A percentile compares a stretch with the other conserved stretches of the same genome.
These are phyloP conservation scores for Perkinsus chesapeaki DNA, from an alignment of 169 alveolate genomes.

Conservation along the genomic window DNA sequence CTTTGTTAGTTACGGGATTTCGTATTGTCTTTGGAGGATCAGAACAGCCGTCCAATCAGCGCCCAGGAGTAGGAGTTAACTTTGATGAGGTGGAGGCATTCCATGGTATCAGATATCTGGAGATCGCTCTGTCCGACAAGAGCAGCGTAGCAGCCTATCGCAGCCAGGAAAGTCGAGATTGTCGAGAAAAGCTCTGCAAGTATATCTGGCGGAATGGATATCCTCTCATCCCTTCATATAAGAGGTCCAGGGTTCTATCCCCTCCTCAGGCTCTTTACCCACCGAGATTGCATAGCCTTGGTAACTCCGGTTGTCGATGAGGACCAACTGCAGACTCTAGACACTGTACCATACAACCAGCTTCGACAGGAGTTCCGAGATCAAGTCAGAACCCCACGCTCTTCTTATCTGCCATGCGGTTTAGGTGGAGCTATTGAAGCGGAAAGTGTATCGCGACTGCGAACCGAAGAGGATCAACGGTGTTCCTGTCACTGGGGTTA, in stretches of 20 bases:
- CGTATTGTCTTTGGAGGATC: neutral
- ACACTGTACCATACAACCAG: neutral
- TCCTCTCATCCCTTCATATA: neutral
- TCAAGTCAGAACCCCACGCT: neutral
- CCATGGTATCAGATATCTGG: neutral
- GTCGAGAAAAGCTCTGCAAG: neutral
- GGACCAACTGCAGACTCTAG: neutral
- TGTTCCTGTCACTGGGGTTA: neutral
- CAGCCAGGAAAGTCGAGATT: neutral
- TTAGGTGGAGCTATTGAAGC: neutral
- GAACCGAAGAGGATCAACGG: neutral
- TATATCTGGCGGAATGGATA: neutral
- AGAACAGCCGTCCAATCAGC: neutral
- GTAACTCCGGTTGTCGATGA: neutral
- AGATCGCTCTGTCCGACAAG: neutral
- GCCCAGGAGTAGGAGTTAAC: neutral
- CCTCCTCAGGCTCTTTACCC: neutral
- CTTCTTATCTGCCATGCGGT: neutral
- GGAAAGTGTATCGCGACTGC: neutral
- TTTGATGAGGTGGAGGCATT: neutral
- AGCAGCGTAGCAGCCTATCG: neutral
- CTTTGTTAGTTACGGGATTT: neutral
- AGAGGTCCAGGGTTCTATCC: neutral
- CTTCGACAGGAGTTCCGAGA: neutral
- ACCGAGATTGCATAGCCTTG: neutral